phyloP scores from a whole-genome alignment of 2,329 filamentous ascomycete genomes.

The Botryotinia narcissicola region DNA sequence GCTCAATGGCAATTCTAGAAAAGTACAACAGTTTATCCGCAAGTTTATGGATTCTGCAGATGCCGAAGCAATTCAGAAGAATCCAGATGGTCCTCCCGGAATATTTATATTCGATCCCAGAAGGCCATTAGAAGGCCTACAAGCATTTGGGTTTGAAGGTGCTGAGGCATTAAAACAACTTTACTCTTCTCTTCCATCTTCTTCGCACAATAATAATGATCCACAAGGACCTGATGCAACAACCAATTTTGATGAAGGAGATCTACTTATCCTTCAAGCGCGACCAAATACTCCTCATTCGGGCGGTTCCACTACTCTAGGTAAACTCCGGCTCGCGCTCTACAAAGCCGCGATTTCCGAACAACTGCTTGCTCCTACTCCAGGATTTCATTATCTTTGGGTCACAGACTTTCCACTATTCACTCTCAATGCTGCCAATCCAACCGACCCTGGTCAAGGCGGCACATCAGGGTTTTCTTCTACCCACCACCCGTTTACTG shows the following conservation, averaged over 20 bases:
- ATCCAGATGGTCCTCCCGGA: conserved; percentile 74
- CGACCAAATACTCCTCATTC: conserved; percentile 60
- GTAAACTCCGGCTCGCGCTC: conserved; percentile 36
- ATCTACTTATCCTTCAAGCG: conserved; percentile 79
- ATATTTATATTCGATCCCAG: conserved; percentile 72
- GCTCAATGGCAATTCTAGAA: conserved; percentile 50
- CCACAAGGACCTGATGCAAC: conserved; percentile 36
- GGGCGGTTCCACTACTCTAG: conserved; percentile 65
- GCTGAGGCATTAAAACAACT: conserved; percentile 48
- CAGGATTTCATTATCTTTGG: conserved; percentile 71
- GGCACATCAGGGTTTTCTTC: conserved; percentile 76
- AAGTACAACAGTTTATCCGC: conserved; percentile 60
- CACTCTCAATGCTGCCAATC: conserved; percentile 57
- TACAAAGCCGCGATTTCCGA: conserved; percentile 34
- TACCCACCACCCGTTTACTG: conserved; percentile 95
- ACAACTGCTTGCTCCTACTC: conserved; percentile 30
- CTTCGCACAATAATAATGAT: background rate
- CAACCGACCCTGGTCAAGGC: conserved; percentile 62
- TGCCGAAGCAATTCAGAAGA: conserved; percentile 58
- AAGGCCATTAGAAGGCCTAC: conserved; percentile 73
- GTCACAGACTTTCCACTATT: conserved; percentile 91
- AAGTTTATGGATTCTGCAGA: conserved; percentile 68
- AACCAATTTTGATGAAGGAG: conserved; percentile 57
- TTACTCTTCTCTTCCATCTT: conserved; percentile 26
- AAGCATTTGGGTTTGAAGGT: conserved; percentile 72